Percentiles rank a stretch among this genome's conserved stretches.
Conservation (phyloP, 441 rosid genomes). For the Gossypium schwendimanii region DNA sequence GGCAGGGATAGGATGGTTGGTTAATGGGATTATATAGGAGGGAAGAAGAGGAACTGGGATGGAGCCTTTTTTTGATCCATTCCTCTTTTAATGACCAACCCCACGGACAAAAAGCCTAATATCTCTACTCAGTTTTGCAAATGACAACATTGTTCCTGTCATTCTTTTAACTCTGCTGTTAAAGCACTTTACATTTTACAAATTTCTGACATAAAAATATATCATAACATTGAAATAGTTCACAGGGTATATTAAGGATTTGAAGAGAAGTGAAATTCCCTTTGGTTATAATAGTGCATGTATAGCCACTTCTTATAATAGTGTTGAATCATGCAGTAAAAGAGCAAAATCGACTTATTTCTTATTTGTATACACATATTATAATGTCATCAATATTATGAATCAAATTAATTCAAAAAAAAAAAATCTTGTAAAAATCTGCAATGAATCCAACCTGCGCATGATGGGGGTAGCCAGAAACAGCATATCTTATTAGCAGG, state of each 20-base stretch:
- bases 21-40: not conserved
- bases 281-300: no score
- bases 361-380: not conserved
- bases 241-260: no score
- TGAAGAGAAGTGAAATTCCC: no score
- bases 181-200: not conserved
- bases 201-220: not conserved
- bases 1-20: not conserved
- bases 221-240: not conserved
- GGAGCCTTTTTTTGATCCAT: slow-evolving; percentile 9
- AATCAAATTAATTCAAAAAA: not conserved
- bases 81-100: not conserved
- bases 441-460: not conserved
- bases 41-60: not conserved
- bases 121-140: not conserved
- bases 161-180: not conserved
- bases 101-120: not conserved
- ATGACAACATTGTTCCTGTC: not conserved
- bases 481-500: not conserved
- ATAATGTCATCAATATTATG: not conserved
- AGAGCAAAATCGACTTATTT: not conserved
- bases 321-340: not conserved
- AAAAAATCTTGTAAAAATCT: not conserved
- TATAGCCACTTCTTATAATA: not conserved
- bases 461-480: not conserved